Percentiles rank a stretch among this genome's conserved stretches.
These are phyloP conservation scores for Globisporangium carolinianum DNA, from an alignment of 352 stramenopile species.

Conservation along the genomic window DNA sequence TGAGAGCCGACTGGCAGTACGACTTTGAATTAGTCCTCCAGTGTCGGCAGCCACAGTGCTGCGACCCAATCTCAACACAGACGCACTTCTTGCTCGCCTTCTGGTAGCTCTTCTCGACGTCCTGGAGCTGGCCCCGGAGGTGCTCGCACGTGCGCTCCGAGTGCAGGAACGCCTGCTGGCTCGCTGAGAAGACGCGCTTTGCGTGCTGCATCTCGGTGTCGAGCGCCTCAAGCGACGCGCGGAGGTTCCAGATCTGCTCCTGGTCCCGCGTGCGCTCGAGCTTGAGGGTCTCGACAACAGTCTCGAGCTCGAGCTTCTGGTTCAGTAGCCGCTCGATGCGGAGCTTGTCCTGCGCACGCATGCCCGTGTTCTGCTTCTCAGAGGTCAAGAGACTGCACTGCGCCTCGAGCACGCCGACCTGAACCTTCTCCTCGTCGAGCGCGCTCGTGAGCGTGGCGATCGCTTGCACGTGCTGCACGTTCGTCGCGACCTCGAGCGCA, in stretches of 20 bases:
- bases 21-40: too few relatives aligned
- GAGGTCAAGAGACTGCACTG: conserved; percentile 57
- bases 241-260: conserved; percentile 63
- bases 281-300: conserved; percentile 46
- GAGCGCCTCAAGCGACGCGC: conserved; percentile 56
- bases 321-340: conserved; percentile 72
- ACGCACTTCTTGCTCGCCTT: conserved; percentile 65
- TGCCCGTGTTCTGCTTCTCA: conserved; percentile 72
- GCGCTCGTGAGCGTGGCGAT: conserved; percentile 27
- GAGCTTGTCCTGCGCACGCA: conserved; percentile 74
- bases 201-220: conserved; percentile 73
- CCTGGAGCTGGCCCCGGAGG: conserved; percentile 51
- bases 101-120: conserved; percentile 72
- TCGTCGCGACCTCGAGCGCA: conserved; percentile 44
- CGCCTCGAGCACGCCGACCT: conserved; percentile 53
- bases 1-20: too few relatives aligned
- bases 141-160: conserved; percentile 67
- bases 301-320: conserved; percentile 74
- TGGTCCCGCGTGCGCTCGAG: conserved; percentile 53
- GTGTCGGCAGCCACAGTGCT: too few relatives aligned
- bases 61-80: too few relatives aligned
- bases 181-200: conserved; percentile 71
- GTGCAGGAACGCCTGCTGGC: conserved; percentile 71
- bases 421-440: conserved; percentile 54
- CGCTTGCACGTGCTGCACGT: conserved; percentile 25